Conservation (phyloP, 768 basidiomycete genomes). For the Mycena amicta region DNA sequence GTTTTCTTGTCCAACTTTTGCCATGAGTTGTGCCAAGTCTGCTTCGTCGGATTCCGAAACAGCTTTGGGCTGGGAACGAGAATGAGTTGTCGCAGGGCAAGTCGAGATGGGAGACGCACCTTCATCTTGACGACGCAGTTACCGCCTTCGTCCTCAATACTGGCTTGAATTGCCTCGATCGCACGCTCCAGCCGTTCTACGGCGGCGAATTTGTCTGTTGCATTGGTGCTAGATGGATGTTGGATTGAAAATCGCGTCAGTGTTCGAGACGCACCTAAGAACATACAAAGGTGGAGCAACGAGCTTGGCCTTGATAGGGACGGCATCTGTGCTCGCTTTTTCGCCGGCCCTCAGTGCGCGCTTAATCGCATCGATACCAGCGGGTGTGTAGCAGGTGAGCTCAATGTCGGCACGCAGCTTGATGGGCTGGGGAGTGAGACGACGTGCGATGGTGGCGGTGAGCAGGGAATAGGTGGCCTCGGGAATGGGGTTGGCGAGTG, state of each 20-base stretch:
- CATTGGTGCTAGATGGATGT: slow-evolving; percentile 63
- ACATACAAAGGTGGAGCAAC: slow-evolving; percentile 98
- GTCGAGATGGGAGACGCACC: slow-evolving; percentile 43
- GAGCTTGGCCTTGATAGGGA: slow-evolving; percentile 96
- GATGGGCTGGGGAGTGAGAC: slow-evolving; percentile 97
- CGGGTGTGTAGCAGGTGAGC: slow-evolving; percentile 92
- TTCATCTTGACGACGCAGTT: slow-evolving; percentile 95
- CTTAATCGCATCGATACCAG: slow-evolving; percentile 97
- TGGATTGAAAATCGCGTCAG: not conserved
- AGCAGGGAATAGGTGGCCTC: slow-evolving; percentile 64
- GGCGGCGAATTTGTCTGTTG: slow-evolving; percentile 94
- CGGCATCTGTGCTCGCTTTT: slow-evolving; percentile 80
- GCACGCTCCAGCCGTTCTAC: slow-evolving; percentile 93
- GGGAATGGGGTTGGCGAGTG: slow-evolving; percentile 60
- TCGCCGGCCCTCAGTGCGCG: slow-evolving; percentile 89
- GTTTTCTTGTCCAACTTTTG: slow-evolving; percentile 90
- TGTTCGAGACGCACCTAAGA: slow-evolving; percentile 44
- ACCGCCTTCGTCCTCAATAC: slow-evolving; percentile 85
- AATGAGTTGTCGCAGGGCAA: not conserved
- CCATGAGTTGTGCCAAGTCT: slow-evolving; percentile 96
- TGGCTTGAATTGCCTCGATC: slow-evolving; percentile 84
- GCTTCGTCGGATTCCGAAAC: slow-evolving; percentile 97
- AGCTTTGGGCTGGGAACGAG: slow-evolving; percentile 93
- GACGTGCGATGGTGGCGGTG: slow-evolving; percentile 84
- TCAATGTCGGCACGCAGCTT: slow-evolving; percentile 98